These are phyloP conservation scores for Aspergillus viridinutans DNA, from an alignment of 2,329 filamentous ascomycete species.

Conservation along the genomic window DNA sequence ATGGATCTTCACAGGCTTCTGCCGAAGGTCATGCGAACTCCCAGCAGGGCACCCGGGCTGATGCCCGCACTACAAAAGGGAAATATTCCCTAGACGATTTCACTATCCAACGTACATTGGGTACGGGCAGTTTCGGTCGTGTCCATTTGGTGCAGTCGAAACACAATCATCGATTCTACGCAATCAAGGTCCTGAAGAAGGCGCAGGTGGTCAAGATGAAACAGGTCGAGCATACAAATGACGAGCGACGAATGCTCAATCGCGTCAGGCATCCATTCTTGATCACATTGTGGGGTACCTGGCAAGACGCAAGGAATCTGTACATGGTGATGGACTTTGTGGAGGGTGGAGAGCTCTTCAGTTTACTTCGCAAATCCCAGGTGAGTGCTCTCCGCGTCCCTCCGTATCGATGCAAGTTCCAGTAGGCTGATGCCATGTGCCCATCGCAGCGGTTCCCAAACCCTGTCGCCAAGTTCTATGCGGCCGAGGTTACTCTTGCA, in stretches of 20 bases:
- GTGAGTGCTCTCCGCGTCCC: conserved; percentile 47
- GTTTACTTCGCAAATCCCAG: conserved; percentile 85
- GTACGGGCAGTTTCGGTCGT: conserved; percentile 93
- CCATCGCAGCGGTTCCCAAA: conserved; percentile 82
- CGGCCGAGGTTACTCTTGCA: conserved; percentile 91
- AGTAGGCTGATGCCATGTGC: not conserved
- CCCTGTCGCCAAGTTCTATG: conserved; percentile 98
- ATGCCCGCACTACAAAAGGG: conserved; percentile 74
- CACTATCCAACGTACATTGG: conserved; percentile 80
- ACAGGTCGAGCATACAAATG: conserved; percentile 98
- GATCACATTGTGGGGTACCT: conserved; percentile 97
- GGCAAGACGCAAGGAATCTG: conserved; percentile 89
- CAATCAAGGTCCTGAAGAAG: conserved; percentile 98
- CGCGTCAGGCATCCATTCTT: conserved; percentile 97
- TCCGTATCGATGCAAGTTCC: conserved; percentile 1
- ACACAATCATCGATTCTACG: conserved; percentile 97
- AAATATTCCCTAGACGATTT: conserved; percentile 96
- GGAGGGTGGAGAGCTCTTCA: conserved; percentile 96
- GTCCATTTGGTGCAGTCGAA: conserved; percentile 96
- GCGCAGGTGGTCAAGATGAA: conserved; percentile 99
- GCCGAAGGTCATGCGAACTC: conserved; percentile 19
- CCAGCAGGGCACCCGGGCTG: conserved; percentile 12
- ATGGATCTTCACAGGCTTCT: conserved; percentile 27
- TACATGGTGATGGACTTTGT: conserved; percentile 99
- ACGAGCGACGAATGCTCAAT: conserved; percentile 91